Base-by-base conservation (phyloP, 352 stramenopile genomes). In the Plasmopara viticola region DNA sequence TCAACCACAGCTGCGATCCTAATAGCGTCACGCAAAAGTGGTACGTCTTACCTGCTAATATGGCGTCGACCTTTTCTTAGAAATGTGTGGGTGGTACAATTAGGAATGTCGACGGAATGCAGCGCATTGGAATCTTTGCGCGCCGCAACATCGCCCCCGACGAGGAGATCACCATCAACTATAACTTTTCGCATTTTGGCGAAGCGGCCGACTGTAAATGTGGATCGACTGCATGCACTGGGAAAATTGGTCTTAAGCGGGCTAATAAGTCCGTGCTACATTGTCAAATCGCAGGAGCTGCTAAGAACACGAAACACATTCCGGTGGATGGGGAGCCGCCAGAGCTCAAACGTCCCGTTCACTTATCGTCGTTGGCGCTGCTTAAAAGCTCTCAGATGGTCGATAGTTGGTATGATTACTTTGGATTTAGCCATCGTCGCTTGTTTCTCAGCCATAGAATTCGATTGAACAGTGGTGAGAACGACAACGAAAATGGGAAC, bases 1-100 rank as follows among this genome's bases (percentile, higher is more conserved):
- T 98, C 58, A 98, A 98, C 77, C 88, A 97, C 60, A 96, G 86
- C 58, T 97, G 91, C 49, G 85, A 95, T 46, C 84, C 90, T n/a
- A 98, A 98, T 66, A 96, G 90, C 68, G 78, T 89, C 37, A 97
- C 90, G 14, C 86, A 98, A 57, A 97, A 98, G 46, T 97, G 96
- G 72, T 84, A 56, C 40, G 58, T 56, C 48, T 25, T 5, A 35
- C 31, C 6, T 35, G 10, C 31, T 35, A 3, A 3, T 3, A 25
- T 25, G 20, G 20, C 3, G 20, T 25, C 20, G 20, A 25, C 20
- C 20, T 25, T 25, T 25, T 3, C 3, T 25, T 25, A 25, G 20
- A 3, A 25, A 25, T 25, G 20, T 25, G 20, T 25, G 20, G 20
- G 20, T 25, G 20, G 1, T 25, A 25, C 20, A 3, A 25, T 3